Percentiles rank a stretch among this genome's conserved stretches.
Evolutionary conservation across 768 basidiomycete species (phyloP).

Genomic region (Baorangia bicolor): DNA sequence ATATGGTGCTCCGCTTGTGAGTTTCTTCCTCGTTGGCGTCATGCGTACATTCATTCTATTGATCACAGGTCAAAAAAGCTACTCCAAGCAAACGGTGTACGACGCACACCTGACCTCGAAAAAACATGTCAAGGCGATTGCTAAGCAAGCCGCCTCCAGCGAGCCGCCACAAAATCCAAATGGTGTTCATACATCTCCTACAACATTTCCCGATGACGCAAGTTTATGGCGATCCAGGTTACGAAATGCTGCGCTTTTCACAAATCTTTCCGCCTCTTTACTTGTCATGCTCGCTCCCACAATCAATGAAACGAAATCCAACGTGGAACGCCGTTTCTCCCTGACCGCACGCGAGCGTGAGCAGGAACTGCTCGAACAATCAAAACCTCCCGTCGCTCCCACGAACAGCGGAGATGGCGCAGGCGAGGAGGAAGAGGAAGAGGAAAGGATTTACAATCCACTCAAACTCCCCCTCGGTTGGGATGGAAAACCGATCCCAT

Average conservation of each 20-base stretch:
- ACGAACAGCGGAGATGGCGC: conserved; percentile 44
- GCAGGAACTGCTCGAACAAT: conserved; percentile 81
- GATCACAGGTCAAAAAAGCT: conserved; percentile 81
- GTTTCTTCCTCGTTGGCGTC: conserved; percentile 31
- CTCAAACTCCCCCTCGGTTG: conserved; percentile 94
- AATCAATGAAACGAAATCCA: conserved; percentile 88
- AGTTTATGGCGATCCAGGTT: conserved; percentile 45
- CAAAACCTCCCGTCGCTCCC: conserved; percentile 48
- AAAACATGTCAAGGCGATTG: conserved; percentile 91
- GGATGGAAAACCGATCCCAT: conserved; percentile 99
- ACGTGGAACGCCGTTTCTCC: conserved; percentile 95
- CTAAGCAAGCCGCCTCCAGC: conserved; percentile 58
- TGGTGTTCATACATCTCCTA: conserved; percentile 24
- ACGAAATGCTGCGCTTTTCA: conserved; percentile 66
- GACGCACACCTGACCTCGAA: conserved; percentile 94
- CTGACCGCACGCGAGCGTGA: conserved; percentile 98
- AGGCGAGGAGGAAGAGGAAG: conserved; percentile 87
- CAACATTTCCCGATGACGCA: conserved; percentile 35
- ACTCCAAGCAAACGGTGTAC: conserved; percentile 97
- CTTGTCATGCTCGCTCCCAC: conserved; percentile 61
- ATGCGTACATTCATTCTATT: conserved; percentile 2
- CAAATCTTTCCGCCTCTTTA: conserved; percentile 67
- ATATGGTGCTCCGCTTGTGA: conserved; percentile 95
- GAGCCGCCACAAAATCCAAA: conserved; percentile 36
- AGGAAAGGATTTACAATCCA: conserved; percentile 97